A percentile compares a stretch with the other conserved stretches of the same genome.
Evolutionary conservation across 495 filamentous ascomycete genomes (phyloP).

Genomic region (Oidiodendron maius): DNA sequence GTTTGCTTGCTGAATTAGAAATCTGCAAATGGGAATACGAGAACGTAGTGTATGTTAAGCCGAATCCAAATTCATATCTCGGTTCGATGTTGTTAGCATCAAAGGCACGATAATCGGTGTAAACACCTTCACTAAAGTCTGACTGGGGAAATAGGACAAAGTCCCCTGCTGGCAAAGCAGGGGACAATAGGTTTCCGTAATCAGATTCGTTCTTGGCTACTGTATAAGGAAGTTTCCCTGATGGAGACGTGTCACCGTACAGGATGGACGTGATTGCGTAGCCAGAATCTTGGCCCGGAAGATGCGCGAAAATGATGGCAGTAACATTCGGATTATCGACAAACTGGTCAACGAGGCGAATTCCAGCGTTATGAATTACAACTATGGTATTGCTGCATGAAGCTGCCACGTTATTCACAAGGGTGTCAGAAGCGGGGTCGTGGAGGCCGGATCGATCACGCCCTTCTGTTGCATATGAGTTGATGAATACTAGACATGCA

Average conservation of each 20-base stretch:
- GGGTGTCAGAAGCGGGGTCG: conserved; percentile 41
- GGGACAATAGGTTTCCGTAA: conserved; percentile 38
- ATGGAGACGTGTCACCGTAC: conserved; percentile 53
- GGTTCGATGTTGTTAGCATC: conserved; percentile 66
- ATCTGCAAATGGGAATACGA: conserved; percentile 37
- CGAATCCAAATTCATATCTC: conserved; percentile 85
- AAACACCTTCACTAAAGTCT: conserved; percentile 60
- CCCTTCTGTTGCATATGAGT: conserved; percentile 52
- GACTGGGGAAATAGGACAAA: conserved; percentile 44
- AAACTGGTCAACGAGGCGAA: conserved; percentile 51
- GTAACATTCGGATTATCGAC: conserved; percentile 58
- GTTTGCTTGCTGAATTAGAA: conserved; percentile 21
- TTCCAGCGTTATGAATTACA: conserved; percentile 54
- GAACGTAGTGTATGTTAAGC: conserved; percentile 65
- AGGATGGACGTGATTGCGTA: conserved; percentile 50
- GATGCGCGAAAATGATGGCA: conserved; percentile 53
- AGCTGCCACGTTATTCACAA: conserved; percentile 51
- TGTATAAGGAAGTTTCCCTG: conserved; percentile 66
- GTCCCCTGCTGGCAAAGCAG: conserved; percentile 27
- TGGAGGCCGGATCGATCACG: conserved; percentile 33
- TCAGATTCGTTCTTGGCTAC: conserved; percentile 59
- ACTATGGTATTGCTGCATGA: conserved; percentile 58
- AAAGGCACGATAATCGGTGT: conserved; percentile 64
- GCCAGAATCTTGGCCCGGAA: conserved; percentile 57
- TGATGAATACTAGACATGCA: conserved; percentile 61